These are phyloP conservation scores for Fusarium nodosum DNA, from an alignment of 2,329 filamentous ascomycete genomes.

Conservation along the genomic window DNA sequence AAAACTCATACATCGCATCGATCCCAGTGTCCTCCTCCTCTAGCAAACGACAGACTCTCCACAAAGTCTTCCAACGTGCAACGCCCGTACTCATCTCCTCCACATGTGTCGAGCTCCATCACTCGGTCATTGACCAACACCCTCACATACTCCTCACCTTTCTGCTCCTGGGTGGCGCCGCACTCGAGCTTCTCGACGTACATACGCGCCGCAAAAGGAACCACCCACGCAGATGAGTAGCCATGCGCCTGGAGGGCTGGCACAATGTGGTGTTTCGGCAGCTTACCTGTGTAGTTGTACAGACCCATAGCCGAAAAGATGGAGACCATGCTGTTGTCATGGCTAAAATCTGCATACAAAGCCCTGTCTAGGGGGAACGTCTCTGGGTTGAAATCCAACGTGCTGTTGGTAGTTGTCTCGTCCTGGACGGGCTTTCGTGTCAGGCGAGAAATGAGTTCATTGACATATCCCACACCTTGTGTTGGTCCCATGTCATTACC, in stretches of 20 bases:
- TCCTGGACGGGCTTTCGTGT: slow-evolving; percentile 78
- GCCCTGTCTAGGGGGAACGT: slow-evolving; percentile 80
- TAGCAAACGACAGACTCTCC: slow-evolving; percentile 80
- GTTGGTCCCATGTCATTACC: slow-evolving; percentile 85
- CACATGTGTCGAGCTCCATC: slow-evolving; percentile 77
- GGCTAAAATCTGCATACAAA: slow-evolving; percentile 90
- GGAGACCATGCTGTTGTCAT: slow-evolving; percentile 88
- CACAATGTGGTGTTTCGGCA: slow-evolving; percentile 65
- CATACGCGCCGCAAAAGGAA: slow-evolving; percentile 84
- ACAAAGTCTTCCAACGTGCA: slow-evolving; percentile 80
- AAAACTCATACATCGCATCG: slow-evolving; percentile 25
- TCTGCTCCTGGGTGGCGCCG: slow-evolving; percentile 67
- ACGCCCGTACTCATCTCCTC: slow-evolving; percentile 76
- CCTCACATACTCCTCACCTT: slow-evolving; percentile 81
- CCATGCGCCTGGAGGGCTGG: slow-evolving; percentile 70
- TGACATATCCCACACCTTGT: slow-evolving; percentile 88
- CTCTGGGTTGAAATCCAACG: slow-evolving; percentile 73
- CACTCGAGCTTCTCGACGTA: slow-evolving; percentile 93
- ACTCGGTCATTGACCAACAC: slow-evolving; percentile 89
- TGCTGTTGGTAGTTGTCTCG: slow-evolving; percentile 81
- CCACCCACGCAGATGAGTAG: slow-evolving; percentile 81
- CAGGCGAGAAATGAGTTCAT: slow-evolving; percentile 87
- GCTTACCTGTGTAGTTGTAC: slow-evolving; percentile 74
- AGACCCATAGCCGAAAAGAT: slow-evolving; percentile 83
- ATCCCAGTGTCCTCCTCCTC: slow-evolving; percentile 78